Conservation (phyloP, 2,329 filamentous ascomycete species). For the Cladophialophora yegresii region DNA sequence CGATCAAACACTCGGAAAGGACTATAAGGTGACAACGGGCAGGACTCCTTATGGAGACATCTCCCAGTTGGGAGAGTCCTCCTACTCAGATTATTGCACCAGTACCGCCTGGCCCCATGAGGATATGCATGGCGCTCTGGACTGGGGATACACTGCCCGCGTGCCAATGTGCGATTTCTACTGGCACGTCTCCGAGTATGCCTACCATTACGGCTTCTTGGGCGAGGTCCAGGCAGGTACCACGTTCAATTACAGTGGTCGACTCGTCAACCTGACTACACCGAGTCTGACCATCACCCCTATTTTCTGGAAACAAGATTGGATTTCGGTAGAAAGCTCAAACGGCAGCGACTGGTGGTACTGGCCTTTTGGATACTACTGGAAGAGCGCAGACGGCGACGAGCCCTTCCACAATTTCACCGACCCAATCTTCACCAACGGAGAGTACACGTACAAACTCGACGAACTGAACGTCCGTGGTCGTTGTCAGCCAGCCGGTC, state of each 20-base stretch:
- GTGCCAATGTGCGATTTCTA: constrained; percentile 11
- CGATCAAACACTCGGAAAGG: constrained; percentile 9
- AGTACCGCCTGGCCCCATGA: not conserved
- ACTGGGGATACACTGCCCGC: not conserved
- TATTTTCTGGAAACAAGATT: constrained; percentile 23
- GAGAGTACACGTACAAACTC: constrained; percentile 16
- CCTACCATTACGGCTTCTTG: constrained; percentile 15
- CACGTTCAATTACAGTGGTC: constrained; percentile 24
- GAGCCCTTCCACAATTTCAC: constrained; percentile 13
- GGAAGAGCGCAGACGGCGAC: constrained; percentile 4
- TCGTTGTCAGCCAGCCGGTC: constrained; percentile 27
- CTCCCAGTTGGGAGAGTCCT: not conserved
- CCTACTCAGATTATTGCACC: not conserved
- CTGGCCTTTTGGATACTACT: constrained; percentile 14
- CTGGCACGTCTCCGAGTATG: constrained; percentile 24
- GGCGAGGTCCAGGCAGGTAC: constrained; percentile 11
- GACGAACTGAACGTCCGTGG: constrained; percentile 18
- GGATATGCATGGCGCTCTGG: not conserved
- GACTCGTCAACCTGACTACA: constrained; percentile 9
- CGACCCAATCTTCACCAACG: constrained; percentile 17
- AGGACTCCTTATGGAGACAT: not conserved
- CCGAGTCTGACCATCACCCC: constrained; percentile 21
- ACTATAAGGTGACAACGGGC: constrained; percentile 11
- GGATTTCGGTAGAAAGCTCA: not conserved
- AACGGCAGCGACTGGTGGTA: constrained; percentile 8